Percentiles rank a stretch among this genome's conserved stretches.
phyloP scores from a whole-genome alignment of 2,329 filamentous ascomycete genomes.

The Penicillium sp. region DNA sequence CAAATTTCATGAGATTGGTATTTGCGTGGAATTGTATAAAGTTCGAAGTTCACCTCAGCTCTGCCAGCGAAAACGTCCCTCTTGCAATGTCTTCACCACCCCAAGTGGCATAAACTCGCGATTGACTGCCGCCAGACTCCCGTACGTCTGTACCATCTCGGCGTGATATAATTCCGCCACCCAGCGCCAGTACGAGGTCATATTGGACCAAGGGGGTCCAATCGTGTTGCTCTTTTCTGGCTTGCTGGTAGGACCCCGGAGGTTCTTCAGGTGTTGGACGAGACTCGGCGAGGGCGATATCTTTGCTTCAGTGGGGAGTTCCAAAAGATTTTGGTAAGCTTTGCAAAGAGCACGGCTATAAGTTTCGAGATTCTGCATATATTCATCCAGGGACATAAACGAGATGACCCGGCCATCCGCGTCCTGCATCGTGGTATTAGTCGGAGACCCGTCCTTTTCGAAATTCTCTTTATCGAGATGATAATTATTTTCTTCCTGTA shows the following conservation, averaged over 20 bases:
- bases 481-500: constrained; percentile 51
- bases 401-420: constrained; percentile 11
- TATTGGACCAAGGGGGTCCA: constrained; percentile 25
- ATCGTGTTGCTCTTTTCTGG: constrained; percentile 17
- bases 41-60: constrained; percentile 20
- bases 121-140: constrained; percentile 38
- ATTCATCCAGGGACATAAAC: constrained; percentile 41
- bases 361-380: constrained; percentile 32
- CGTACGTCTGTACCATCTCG: constrained; percentile 40
- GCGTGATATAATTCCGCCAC: constrained; percentile 38
- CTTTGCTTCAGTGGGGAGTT: constrained; percentile 29
- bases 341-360: constrained; percentile 25
- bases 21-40: too few species aligned
- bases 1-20: too few species aligned
- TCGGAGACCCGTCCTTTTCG: constrained; percentile 23
- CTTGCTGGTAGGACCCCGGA: constrained; percentile 5
- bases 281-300: constrained; percentile 28
- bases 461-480: constrained; percentile 40
- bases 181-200: constrained; percentile 43
- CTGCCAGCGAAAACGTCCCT: constrained; percentile 41
- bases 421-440: constrained; percentile 1
- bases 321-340: constrained; percentile 32
- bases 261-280: constrained; percentile 18
- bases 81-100: constrained; percentile 40
- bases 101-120: constrained; percentile 40